A percentile compares a stretch with the other conserved stretches of the same genome.
phyloP scores from a whole-genome alignment of 371 early-diverging fungal genomes.

The Mortierella sp. region DNA sequence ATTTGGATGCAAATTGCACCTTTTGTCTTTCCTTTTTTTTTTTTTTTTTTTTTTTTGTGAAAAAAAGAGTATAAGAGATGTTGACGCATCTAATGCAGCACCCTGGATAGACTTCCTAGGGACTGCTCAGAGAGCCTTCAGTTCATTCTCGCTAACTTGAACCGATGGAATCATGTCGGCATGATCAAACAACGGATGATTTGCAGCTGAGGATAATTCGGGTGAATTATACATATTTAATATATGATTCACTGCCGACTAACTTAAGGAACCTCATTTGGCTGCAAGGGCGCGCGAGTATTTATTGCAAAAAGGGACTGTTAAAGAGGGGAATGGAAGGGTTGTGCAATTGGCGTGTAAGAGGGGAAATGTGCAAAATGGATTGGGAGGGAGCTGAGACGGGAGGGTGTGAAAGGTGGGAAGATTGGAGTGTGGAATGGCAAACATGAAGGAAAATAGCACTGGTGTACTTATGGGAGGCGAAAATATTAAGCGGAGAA shows the following conservation, averaged over 20 bases:
- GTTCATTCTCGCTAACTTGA: constrained; percentile 53
- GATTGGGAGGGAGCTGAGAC: neutral
- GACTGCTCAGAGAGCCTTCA: constrained; percentile 58
- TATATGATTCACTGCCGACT: constrained; percentile 59
- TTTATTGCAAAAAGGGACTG: neutral
- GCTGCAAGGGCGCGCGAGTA: constrained; percentile 12
- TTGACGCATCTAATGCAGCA: constrained; percentile 57
- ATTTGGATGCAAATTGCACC: too few species aligned
- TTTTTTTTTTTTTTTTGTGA: neutral
- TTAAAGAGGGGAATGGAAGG: neutral
- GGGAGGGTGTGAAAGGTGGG: neutral
- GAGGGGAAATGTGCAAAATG: too few species aligned
- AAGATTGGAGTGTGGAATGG: too few species aligned
- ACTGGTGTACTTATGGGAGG: neutral
- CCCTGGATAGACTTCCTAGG: constrained; percentile 36
- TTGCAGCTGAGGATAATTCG: constrained; percentile 58
- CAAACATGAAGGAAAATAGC: neutral
- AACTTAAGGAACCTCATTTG: constrained; percentile 42
- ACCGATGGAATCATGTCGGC: constrained; percentile 45
- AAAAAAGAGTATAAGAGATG: constrained; percentile 10
- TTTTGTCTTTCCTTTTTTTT: neutral
- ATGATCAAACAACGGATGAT: constrained; percentile 53
- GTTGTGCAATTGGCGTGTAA: neutral
- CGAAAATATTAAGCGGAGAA: neutral
- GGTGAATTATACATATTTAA: constrained; percentile 53